These are phyloP conservation scores for Miscanthus lutarioriparius DNA, from an alignment of 176 grass and related monocot genomes.

Conservation along the genomic window DNA sequence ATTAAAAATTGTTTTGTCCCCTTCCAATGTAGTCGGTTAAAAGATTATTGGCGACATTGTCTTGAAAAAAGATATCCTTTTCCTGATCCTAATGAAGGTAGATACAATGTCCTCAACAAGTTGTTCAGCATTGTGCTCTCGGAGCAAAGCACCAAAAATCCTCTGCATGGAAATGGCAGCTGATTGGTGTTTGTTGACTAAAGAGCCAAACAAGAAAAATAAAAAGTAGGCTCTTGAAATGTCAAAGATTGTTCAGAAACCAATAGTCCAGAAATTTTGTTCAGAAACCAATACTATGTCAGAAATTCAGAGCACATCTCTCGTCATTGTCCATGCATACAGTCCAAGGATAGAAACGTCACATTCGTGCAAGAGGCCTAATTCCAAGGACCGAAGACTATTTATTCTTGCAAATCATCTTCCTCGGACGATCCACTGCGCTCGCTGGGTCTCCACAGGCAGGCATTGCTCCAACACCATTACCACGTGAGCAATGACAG, in stretches of 20 bases:
- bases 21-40: background rate
- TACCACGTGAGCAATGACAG: constrained; percentile 29
- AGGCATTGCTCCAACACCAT: background rate
- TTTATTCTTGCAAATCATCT: background rate
- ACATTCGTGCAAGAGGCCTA: constrained; percentile 23
- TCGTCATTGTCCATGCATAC: background rate
- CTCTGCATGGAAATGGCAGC: background rate
- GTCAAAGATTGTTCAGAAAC: constrained; percentile 31
- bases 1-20: background rate
- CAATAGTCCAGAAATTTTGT: background rate
- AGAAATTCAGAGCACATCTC: background rate
- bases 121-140: background rate
- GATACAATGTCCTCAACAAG: background rate
- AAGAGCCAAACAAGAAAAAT: background rate
- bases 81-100: background rate
- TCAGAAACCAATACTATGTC: background rate
- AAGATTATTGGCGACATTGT: background rate
- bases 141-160: background rate
- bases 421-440: background rate
- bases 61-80: background rate
- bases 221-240: background rate
- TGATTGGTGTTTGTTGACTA: background rate
- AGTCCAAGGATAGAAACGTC: background rate
- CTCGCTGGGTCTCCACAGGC: background rate
- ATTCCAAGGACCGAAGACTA: constrained; percentile 15